These are phyloP conservation scores for Puccinia novopanici DNA, from an alignment of 1,284 basidiomycete species.

Conservation along the genomic window DNA sequence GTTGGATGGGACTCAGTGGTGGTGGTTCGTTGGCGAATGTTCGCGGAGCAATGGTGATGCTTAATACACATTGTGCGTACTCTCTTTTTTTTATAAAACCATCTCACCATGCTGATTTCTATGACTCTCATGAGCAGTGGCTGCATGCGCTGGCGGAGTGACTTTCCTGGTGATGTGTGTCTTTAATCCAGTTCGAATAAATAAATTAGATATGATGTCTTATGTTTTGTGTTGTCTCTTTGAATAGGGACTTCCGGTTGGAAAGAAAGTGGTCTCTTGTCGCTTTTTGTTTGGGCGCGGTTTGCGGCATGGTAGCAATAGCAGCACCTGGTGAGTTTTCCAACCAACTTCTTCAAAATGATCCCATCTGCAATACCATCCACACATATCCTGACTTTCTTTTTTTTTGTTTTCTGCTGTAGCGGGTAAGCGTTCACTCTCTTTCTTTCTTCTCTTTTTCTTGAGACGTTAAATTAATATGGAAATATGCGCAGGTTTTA, in stretches of 20 bases:
- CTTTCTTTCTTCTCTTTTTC: no score
- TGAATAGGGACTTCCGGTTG: conserved; percentile 59
- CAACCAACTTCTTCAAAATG: not conserved
- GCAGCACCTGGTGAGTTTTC: conserved; percentile 64
- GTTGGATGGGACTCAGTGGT: conserved; percentile 77
- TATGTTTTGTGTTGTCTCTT: conserved; percentile 58
- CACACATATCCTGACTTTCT: not conserved
- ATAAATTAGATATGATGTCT: conserved; percentile 62
- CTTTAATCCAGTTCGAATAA: conserved; percentile 67
- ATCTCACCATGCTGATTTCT: not conserved
- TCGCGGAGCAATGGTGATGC: conserved; percentile 79
- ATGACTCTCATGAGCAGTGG: conserved; percentile 58
- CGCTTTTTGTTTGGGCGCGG: conserved; percentile 79
- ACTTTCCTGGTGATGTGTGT: conserved; percentile 76
- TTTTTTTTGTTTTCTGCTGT: not conserved
- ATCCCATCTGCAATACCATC: not conserved
- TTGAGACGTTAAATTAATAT: no score
- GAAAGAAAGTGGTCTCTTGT: conserved; percentile 70
- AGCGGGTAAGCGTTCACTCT: conserved; percentile 29
- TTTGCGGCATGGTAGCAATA: conserved; percentile 86
- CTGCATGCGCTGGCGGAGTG: conserved; percentile 74
- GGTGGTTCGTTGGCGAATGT: conserved; percentile 84
- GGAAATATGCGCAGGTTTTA: conserved; percentile 50
- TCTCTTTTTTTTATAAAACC: not conserved
- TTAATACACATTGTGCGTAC: conserved; percentile 72